phyloP scores from a whole-genome alignment of 2,329 filamentous ascomycete genomes.

The Trichoderma simmonsii region DNA sequence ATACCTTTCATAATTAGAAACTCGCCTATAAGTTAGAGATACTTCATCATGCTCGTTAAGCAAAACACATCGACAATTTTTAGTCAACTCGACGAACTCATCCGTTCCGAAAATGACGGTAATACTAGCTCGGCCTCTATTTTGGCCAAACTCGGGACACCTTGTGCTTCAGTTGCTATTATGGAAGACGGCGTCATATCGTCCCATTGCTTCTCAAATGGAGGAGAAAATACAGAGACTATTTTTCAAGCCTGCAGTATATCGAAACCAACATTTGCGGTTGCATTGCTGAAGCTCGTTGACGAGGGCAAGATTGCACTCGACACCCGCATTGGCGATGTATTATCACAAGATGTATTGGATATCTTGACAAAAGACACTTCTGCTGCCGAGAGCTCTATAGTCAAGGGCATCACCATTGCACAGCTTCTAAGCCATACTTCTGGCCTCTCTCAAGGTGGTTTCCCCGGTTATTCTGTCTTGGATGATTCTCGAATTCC shows the following conservation, averaged over 20 bases:
- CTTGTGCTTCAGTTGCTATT: slow-evolving; percentile 21
- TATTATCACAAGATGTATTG: slow-evolving; percentile 17
- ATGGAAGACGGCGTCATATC: slow-evolving; percentile 21
- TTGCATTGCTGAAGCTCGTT: slow-evolving; percentile 21
- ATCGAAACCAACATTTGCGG: slow-evolving; percentile 21
- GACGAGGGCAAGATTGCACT: slow-evolving; percentile 20
- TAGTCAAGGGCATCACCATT: slow-evolving; percentile 18
- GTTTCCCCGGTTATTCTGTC: slow-evolving; percentile 19
- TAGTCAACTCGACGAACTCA: neutral
- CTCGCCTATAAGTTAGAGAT: neutral
- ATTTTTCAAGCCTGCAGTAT: slow-evolving; percentile 24
- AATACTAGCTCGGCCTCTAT: neutral
- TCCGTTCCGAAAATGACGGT: neutral
- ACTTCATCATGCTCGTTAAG: neutral
- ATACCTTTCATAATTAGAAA: neutral
- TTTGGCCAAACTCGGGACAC: slow-evolving; percentile 18
- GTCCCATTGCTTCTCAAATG: slow-evolving; percentile 21
- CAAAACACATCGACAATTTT: neutral
- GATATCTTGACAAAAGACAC: slow-evolving; percentile 7
- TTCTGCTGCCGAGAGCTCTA: neutral
- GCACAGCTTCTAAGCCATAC: slow-evolving; percentile 23
- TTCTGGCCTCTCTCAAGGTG: slow-evolving; percentile 18
- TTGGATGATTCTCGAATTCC: neutral
- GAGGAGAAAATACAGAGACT: slow-evolving; percentile 18
- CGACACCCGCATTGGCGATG: slow-evolving; percentile 5